These are phyloP conservation scores for Chalciporus sphaerocephalus DNA, from an alignment of 768 basidiomycete species.

Conservation along the genomic window DNA sequence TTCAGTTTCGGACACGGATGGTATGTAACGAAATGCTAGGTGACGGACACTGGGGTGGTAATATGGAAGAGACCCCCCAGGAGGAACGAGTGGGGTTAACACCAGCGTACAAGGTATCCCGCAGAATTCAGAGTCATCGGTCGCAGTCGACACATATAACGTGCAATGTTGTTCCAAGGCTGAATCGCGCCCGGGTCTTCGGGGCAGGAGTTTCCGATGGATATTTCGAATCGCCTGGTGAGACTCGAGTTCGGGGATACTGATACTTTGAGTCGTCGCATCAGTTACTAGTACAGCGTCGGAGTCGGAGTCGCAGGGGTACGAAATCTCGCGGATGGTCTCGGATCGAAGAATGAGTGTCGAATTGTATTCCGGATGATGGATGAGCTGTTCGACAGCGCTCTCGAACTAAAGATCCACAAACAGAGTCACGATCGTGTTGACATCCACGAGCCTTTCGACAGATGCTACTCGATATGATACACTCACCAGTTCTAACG, in stretches of 20 bases:
- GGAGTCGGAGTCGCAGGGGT: constrained; percentile 39
- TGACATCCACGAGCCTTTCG: background rate
- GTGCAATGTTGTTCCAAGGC: constrained; percentile 75
- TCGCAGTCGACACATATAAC: constrained; percentile 45
- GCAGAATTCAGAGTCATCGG: constrained; percentile 15
- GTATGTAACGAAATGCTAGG: constrained; percentile 75
- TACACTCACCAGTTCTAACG: constrained; percentile 40
- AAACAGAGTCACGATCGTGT: background rate
- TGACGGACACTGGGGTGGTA: constrained; percentile 84
- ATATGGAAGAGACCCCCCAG: constrained; percentile 61
- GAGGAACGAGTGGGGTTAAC: constrained; percentile 52
- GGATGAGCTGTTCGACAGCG: constrained; percentile 67
- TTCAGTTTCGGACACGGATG: constrained; percentile 12
- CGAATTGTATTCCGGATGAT: constrained; percentile 92
- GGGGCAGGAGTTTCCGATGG: constrained; percentile 67
- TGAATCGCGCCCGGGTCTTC: constrained; percentile 72
- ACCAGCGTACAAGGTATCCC: constrained; percentile 41
- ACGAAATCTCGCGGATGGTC: constrained; percentile 34
- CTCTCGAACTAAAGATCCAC: constrained; percentile 56
- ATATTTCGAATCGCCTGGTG: constrained; percentile 47
- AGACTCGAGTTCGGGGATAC: constrained; percentile 32
- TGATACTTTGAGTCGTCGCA: too few species aligned
- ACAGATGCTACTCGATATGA: background rate
- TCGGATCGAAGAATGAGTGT: constrained; percentile 87
- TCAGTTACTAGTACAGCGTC: too few species aligned